Base-by-base conservation (phyloP, 805 yeast species). In the Yarrowia yakushimensis region DNA sequence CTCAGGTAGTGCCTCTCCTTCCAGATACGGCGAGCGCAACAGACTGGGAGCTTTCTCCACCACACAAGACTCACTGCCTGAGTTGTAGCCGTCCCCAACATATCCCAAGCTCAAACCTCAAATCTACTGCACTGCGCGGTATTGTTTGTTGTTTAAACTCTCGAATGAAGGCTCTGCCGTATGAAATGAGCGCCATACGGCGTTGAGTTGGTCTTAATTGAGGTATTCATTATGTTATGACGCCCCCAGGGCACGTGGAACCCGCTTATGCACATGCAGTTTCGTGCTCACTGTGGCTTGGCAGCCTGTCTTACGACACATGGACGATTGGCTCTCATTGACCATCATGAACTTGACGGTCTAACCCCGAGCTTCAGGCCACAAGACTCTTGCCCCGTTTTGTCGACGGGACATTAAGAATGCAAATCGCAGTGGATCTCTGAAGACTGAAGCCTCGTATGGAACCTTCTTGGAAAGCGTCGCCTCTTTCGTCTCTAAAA, bases 211-310 rank as follows among this genome's bases (percentile, higher is more conserved):
- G 43, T 5, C 33, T 36, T 18, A 25, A 17, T 34, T 41, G 18
- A 37, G 15, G 23, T 18, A 20, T 5, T 37, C 23, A n/a, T n/a
- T n/a, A n/a, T n/a, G n/a, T n/a, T n/a, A 37, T 15, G 17, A 18
- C n/a, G 9, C 6, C 27, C 43, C 17, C 43, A 22, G 11, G 30
- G 27, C 33, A 43, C 50, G 34, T 43, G 50, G 20, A 41, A 25
- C 18, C 50, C 17, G 9, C 6, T 4, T 25, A 30, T 45, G 52
- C 52, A 45, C 52, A 28, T 45, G 52, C 52, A 45, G 8, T 15
- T 13, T 15, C 18, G 25, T 45, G 52, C 52, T 45, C 27, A 45
- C 30, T 30, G 28, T 45, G 52, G 52, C 52, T 45, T 45, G 52
- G 52, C 52, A 30, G 8, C 52, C 52, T 20, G 30, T 7, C 33